phyloP scores from a whole-genome alignment of 2,329 filamentous ascomycete genomes.

The Aspergillus floridensis region DNA sequence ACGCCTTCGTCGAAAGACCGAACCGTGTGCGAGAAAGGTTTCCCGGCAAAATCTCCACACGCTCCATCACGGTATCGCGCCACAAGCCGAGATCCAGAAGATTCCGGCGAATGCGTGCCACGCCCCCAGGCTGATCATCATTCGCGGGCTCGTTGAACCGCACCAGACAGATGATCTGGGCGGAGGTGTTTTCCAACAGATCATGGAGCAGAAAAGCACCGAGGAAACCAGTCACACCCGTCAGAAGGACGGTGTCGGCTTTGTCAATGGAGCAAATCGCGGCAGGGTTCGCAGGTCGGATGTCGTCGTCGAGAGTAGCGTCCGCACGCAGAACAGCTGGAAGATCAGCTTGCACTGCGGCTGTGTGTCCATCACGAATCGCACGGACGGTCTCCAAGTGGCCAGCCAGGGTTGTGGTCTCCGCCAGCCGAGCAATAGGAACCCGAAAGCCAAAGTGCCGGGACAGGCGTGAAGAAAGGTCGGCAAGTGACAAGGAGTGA shows the following conservation, averaged over 20 bases:
- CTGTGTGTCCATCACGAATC: constrained; percentile 69
- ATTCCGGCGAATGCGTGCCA: constrained; percentile 71
- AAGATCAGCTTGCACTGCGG: constrained; percentile 71
- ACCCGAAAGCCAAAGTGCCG: constrained; percentile 71
- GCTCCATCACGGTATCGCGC: constrained; percentile 73
- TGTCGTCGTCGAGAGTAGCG: constrained; percentile 66
- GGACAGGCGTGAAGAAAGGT: constrained; percentile 68
- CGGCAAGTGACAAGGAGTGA: constrained; percentile 74
- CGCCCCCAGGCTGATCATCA: constrained; percentile 63
- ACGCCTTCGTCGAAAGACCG: constrained; percentile 64
- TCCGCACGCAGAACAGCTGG: constrained; percentile 68
- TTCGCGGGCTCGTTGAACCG: constrained; percentile 67
- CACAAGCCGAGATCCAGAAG: constrained; percentile 75
- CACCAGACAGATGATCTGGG: constrained; percentile 69
- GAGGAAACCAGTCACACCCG: constrained; percentile 72
- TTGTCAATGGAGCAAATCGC: constrained; percentile 60
- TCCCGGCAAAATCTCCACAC: constrained; percentile 71
- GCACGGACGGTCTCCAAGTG: constrained; percentile 70
- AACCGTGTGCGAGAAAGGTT: constrained; percentile 68
- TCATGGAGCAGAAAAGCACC: constrained; percentile 71
- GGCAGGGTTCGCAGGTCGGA: constrained; percentile 51
- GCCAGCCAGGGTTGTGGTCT: constrained; percentile 68
- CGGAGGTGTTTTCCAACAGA: constrained; percentile 65
- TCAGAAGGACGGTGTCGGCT: constrained; percentile 68
- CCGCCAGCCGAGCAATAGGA: constrained; percentile 67